Conservation (phyloP, 2,329 filamentous ascomycete species). For the Alternaria dauci region DNA sequence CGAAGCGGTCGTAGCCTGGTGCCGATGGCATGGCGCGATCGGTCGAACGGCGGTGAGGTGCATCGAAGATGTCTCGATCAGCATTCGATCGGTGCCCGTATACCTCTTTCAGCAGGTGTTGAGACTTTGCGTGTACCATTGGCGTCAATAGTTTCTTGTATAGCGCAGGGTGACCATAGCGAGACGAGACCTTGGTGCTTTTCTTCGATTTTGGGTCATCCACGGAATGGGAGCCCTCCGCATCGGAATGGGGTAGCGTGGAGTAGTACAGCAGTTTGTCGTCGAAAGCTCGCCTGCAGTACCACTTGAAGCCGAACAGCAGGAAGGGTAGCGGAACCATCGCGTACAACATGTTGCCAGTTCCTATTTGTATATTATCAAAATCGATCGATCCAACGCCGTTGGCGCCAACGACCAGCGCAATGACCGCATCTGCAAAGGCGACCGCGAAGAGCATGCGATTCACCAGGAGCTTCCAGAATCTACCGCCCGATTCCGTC, state of each 20-base stretch:
- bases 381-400: conserved; percentile 60
- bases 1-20: conserved; percentile 68
- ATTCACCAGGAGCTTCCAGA: conserved; percentile 91
- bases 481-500: conserved; percentile 90
- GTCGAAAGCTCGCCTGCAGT: conserved; percentile 79
- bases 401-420: conserved; percentile 76
- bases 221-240: conserved; percentile 59
- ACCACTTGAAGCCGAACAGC: conserved; percentile 83
- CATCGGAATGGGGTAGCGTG: conserved; percentile 60
- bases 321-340: conserved; percentile 80
- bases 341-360: conserved; percentile 67
- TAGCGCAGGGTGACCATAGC: conserved; percentile 89
- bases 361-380: conserved; percentile 20
- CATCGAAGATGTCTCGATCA: conserved; percentile 46
- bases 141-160: conserved; percentile 71
- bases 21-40: conserved; percentile 55
- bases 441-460: conserved; percentile 84
- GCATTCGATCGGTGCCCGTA: conserved; percentile 80
- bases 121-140: conserved; percentile 91
- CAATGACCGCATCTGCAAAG: conserved; percentile 79
- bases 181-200: conserved; percentile 71
- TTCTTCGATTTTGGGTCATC: conserved; percentile 41
- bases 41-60: conserved; percentile 34
- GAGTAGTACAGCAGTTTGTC: conserved; percentile 81
- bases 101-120: conserved; percentile 81